phyloP scores from a whole-genome alignment of 768 basidiomycete genomes.

The Hirschioporus abietinus region DNA sequence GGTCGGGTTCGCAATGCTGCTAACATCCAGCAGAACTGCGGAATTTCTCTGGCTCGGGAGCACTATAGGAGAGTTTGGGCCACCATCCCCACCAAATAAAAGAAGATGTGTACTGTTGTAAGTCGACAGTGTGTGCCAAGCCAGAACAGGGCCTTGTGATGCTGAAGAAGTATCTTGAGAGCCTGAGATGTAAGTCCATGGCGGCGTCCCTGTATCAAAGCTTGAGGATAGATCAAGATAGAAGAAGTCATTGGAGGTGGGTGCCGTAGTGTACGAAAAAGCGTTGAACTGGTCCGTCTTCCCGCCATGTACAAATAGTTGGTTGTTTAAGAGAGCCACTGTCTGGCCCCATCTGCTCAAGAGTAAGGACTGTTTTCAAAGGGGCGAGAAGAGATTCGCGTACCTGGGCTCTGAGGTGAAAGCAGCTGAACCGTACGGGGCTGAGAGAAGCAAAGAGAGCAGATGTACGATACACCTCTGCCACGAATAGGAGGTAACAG shows the following conservation, averaged over 20 bases:
- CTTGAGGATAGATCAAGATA: constrained; percentile 55
- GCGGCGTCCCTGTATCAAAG: constrained; percentile 58
- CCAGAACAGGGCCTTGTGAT: constrained; percentile 54
- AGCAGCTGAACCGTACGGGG: neutral
- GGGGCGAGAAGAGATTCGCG: neutral
- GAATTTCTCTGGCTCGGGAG: constrained; percentile 57
- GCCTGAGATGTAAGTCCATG: constrained; percentile 58
- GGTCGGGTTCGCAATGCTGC: constrained; percentile 28
- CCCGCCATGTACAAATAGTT: constrained; percentile 74
- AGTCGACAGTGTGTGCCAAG: constrained; percentile 78
- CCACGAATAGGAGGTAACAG: neutral
- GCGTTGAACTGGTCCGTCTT: constrained; percentile 66
- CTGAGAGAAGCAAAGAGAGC: neutral
- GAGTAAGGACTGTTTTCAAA: neutral
- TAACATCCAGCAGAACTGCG: constrained; percentile 47
- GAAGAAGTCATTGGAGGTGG: constrained; percentile 65
- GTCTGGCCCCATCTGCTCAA: constrained; percentile 80
- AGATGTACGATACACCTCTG: no score
- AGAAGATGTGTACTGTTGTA: constrained; percentile 50
- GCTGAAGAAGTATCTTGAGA: constrained; percentile 34
- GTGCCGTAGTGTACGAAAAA: constrained; percentile 71
- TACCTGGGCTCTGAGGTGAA: neutral
- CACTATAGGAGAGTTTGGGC: constrained; percentile 47
- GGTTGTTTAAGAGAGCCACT: constrained; percentile 47
- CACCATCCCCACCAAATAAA: constrained; percentile 74